Base-by-base conservation (phyloP, 2,329 filamentous ascomycete species). In the Dissoconium aciculare region DNA sequence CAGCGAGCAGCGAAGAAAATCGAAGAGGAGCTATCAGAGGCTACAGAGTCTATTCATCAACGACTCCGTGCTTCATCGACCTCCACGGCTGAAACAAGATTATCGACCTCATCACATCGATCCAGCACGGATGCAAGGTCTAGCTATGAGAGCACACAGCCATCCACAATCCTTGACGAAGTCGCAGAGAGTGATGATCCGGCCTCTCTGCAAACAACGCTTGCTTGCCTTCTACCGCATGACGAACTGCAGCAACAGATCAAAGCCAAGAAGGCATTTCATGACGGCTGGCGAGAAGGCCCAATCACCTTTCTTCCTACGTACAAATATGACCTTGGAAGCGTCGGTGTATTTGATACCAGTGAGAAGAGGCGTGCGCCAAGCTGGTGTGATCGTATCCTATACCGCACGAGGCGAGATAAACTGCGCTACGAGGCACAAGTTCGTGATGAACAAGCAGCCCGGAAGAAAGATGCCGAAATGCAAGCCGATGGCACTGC, bases 271-370 rank as follows among this genome's bases (percentile, higher is more conserved):
- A 89, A 79, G 50, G 74, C 75, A 0, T 92, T 98, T 39, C 72
- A 92, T 36, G 81, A 93, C 38, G 87, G 85, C 1, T 98, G 89
- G 85, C 68, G 69, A 30, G 89, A 98, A 62, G 89, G 85, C 0
- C 66, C 73, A 1, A 85, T 98, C 33, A 71, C 71, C 1, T 98
- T 98, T 48, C 54, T 95, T 11, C 89, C 89, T 2, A 91, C 89
- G 0, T 98, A 98, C 57, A 98, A 98, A 54, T 98, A 98, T 45
- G 91, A 98, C 47, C 66, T 93, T 15, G 89, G 89, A n/a, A 92
- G 79, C 16, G 72, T 93, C 17, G 81, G 81, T 2, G 69, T 84
- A 16, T 98, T 94, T 51, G 91, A 98, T 57, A 83, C 85, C 0
- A 93, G 85, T 42, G 89, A 95, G 51, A 98, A 98, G 60, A 77